Conservation (phyloP, 139 green algal genomes). For the Coelastrella sp. region DNA sequence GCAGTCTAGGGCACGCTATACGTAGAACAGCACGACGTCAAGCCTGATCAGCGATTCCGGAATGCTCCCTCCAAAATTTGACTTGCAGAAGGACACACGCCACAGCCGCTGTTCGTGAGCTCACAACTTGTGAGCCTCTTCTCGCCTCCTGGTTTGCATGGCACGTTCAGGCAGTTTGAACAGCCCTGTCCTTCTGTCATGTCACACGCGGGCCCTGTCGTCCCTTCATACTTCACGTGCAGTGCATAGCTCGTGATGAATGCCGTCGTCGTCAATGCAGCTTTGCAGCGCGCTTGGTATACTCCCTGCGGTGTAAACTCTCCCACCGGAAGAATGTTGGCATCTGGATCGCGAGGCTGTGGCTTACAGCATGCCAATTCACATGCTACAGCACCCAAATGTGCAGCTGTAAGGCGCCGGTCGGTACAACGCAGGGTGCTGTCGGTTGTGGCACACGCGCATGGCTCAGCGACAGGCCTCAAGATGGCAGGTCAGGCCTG, state of each 20-base stretch:
- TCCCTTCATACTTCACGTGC: too few species aligned
- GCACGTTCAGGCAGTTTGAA: background rate
- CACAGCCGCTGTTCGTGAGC: too few species aligned
- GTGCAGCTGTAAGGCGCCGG: background rate
- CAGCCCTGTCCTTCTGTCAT: background rate
- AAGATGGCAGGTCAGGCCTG: conserved; percentile 37
- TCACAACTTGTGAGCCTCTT: too few species aligned
- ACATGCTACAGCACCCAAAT: background rate
- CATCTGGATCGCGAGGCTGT: background rate
- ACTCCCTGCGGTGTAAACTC: background rate
- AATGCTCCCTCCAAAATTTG: too few species aligned
- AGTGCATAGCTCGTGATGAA: too few species aligned
- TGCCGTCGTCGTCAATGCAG: too few species aligned
- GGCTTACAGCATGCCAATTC: background rate
- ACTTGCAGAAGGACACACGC: too few species aligned
- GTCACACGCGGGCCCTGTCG: too few species aligned
- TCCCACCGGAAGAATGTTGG: background rate
- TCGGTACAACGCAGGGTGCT: background rate
- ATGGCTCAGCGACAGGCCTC: background rate
- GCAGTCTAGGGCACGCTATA: background rate
- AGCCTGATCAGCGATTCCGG: too few species aligned
- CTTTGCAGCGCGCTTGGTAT: background rate
- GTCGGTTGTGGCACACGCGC: conserved; percentile 12
- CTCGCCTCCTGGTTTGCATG: background rate
- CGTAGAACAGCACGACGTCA: too few species aligned